Conservation (phyloP, 345 rosid species). For the Eucalyptus regnans region DNA sequence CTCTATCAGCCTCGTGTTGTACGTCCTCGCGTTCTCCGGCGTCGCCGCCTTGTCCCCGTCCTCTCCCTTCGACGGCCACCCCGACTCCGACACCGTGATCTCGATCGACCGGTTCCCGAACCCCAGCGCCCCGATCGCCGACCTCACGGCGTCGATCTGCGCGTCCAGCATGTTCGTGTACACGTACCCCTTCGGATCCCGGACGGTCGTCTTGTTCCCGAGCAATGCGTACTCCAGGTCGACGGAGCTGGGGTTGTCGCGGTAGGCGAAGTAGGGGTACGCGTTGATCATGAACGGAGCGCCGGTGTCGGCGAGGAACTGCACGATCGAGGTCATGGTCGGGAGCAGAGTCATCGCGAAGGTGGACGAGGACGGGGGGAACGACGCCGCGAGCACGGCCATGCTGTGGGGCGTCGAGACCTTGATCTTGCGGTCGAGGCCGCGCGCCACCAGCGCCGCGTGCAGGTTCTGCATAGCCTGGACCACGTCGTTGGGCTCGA, state of each 20-base stretch:
- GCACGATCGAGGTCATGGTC: slow-evolving; percentile 34
- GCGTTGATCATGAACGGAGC: slow-evolving; percentile 61
- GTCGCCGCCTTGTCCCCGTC: slow-evolving; percentile 31
- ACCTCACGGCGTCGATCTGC: slow-evolving; percentile 45
- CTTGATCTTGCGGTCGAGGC: slow-evolving; percentile 56
- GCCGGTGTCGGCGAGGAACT: slow-evolving; percentile 35
- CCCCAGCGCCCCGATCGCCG: slow-evolving; percentile 43
- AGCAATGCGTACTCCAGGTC: slow-evolving; percentile 41
- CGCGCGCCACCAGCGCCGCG: slow-evolving; percentile 23
- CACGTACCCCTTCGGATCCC: slow-evolving; percentile 37
- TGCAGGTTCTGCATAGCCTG: slow-evolving; percentile 55
- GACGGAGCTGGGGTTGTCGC: slow-evolving; percentile 31
- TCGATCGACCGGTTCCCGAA: slow-evolving; percentile 26
- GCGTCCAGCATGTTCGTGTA: slow-evolving; percentile 58
- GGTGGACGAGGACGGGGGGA: slow-evolving; percentile 50
- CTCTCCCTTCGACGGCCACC: slow-evolving; percentile 59
- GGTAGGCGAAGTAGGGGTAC: slow-evolving; percentile 59
- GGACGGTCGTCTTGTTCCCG: slow-evolving; percentile 33
- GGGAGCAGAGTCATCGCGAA: slow-evolving; percentile 36
- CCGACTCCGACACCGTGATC: slow-evolving; percentile 42
- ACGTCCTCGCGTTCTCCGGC: slow-evolving; percentile 32
- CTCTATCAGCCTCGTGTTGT: slow-evolving; percentile 48
- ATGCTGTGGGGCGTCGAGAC: slow-evolving; percentile 56
- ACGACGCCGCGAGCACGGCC: slow-evolving; percentile 48
- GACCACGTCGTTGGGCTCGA: slow-evolving; percentile 27